phyloP scores from a whole-genome alignment of 2,329 filamentous ascomycete species.

The Fusarium redolens region DNA sequence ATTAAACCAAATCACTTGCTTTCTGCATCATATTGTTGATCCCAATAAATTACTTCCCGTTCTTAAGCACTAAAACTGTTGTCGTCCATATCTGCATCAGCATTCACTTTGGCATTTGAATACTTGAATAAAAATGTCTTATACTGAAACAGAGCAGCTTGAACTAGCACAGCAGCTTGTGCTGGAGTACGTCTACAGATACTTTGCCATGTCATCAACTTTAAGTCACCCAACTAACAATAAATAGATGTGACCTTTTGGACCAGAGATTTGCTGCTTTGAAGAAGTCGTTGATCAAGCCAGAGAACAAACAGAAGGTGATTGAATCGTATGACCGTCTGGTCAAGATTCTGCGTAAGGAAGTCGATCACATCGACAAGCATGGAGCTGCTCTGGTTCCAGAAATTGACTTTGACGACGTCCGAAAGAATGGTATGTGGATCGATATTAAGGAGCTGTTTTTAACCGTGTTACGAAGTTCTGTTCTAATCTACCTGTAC shows the following conservation, averaged over 20 bases:
- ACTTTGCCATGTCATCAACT: accelerated
- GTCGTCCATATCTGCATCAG: not conserved
- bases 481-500: not conserved
- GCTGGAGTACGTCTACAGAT: not conserved
- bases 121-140: not conserved
- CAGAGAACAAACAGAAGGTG: not conserved
- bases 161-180: not conserved
- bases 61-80: accelerated
- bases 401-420: not conserved
- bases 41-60: accelerated
- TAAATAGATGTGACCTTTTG: not conserved
- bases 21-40: not conserved
- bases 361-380: not conserved
- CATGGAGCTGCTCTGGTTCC: not conserved
- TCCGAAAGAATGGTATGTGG: not conserved
- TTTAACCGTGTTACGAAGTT: not conserved
- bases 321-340: not conserved
- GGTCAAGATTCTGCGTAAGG: not conserved
- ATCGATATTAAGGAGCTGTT: not conserved
- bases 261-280: not conserved
- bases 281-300: not conserved
- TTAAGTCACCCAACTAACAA: not conserved
- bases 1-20: not conserved
- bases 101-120: accelerated
- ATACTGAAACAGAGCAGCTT: not conserved